Evolutionary conservation across 106 monocot genomes (phyloP).

Genomic region (Iris macrosiphon): DNA sequence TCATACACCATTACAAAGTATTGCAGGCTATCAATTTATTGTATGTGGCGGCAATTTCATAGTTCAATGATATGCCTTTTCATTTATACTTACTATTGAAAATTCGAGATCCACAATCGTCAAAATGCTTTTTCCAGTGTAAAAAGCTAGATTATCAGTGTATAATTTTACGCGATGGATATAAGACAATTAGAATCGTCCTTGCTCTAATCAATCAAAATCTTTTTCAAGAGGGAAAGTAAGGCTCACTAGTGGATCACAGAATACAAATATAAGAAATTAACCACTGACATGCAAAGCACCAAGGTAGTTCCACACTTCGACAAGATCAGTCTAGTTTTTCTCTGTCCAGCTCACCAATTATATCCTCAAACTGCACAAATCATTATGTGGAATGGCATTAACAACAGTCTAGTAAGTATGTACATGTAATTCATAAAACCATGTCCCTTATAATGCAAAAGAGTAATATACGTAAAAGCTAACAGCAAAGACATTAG

Average conservation of each 20-base stretch:
- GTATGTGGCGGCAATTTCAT: no score
- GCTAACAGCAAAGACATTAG: no score
- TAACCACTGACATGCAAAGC: neutral
- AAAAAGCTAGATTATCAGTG: neutral
- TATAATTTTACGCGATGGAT: neutral
- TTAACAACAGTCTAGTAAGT: neutral
- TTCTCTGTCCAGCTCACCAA: slow-evolving; percentile 52
- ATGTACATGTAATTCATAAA: no score
- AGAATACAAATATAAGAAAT: neutral
- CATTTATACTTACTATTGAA: no score
- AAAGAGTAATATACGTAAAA: neutral
- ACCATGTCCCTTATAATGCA: no score
- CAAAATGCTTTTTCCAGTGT: neutral
- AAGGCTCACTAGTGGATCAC: neutral
- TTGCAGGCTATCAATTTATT: no score
- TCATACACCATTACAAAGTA: no score
- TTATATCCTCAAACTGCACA: slow-evolving; percentile 71
- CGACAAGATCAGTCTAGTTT: slow-evolving; percentile 38
- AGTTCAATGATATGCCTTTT: no score
- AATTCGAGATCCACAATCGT: no score
- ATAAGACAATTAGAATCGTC: neutral
- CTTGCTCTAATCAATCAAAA: slow-evolving; percentile 1
- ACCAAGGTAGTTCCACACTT: neutral
- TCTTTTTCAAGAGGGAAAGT: neutral
- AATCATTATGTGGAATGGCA: neutral